These are phyloP conservation scores for Dipteronia sinensis DNA, from an alignment of 345 rosid species.

Conservation along the genomic window DNA sequence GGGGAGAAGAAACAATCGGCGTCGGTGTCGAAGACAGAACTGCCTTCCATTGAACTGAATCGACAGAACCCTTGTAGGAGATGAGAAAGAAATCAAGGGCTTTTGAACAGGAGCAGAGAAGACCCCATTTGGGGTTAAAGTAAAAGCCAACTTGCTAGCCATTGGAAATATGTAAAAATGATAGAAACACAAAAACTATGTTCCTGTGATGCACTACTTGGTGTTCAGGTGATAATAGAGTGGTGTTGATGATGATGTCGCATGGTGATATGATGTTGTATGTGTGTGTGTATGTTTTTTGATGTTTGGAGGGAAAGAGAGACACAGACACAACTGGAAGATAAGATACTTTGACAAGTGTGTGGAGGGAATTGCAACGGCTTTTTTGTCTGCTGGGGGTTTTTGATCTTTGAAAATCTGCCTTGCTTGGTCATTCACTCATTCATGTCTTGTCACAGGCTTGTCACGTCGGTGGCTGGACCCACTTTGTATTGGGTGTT, in stretches of 20 bases:
- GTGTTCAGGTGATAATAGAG: conserved; percentile 21
- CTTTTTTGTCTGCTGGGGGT: conserved; percentile 3
- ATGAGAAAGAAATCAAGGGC: conserved; percentile 39
- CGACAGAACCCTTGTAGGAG: conserved; percentile 38
- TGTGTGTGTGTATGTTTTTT: background rate
- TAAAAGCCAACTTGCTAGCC: conserved; percentile 59
- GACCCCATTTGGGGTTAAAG: conserved; percentile 60
- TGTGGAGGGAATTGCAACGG: conserved; percentile 74
- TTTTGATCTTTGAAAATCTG: conserved; percentile 28
- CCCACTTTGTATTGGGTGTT: too few species aligned
- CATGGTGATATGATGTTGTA: conserved; percentile 7
- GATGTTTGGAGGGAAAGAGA: conserved; percentile 50
- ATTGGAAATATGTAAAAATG: conserved; percentile 12
- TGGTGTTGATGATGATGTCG: conserved; percentile 1
- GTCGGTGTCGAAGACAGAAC: conserved; percentile 28
- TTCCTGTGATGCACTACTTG: background rate
- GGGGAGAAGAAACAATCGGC: conserved; percentile 50
- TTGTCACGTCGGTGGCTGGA: background rate
- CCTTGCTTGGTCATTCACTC: conserved; percentile 50
- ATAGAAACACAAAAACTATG: background rate
- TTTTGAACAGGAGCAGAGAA: conserved; percentile 44
- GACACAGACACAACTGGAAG: conserved; percentile 18
- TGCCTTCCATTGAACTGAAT: conserved; percentile 35
- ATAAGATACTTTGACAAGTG: conserved; percentile 43
- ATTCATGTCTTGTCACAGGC: background rate